A percentile compares a stretch with the other conserved stretches of the same genome.
phyloP scores from a whole-genome alignment of 352 stramenopile species.

The Phytophthora pinifolia region DNA sequence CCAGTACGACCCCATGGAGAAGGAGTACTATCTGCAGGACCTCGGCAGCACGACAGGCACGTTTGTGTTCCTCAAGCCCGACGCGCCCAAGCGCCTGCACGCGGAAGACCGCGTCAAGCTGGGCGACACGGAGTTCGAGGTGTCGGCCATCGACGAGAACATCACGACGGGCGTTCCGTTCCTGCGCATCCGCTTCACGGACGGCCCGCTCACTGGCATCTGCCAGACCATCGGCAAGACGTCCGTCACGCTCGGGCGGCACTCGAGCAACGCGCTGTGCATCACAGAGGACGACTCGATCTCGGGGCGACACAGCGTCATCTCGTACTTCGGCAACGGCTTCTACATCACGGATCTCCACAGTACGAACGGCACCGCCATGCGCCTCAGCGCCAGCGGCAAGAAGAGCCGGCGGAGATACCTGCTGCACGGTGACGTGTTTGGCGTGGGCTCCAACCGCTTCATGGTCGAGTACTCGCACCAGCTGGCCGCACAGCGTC shows the following conservation, averaged over 20 bases:
- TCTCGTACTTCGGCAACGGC: conserved; percentile 71
- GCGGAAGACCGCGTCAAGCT: conserved; percentile 75
- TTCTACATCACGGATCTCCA: conserved; percentile 87
- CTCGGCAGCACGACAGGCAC: conserved; percentile 79
- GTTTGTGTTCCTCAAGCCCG: conserved; percentile 76
- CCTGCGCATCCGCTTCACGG: conserved; percentile 75
- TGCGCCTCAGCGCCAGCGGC: conserved; percentile 66
- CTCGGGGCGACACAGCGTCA: conserved; percentile 69
- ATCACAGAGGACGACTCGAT: conserved; percentile 84
- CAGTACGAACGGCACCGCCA: conserved; percentile 81
- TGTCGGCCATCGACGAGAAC: conserved; percentile 73
- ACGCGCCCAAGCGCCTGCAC: conserved; percentile 67
- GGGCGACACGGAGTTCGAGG: conserved; percentile 80
- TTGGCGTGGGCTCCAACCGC: conserved; percentile 81
- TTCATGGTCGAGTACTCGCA: conserved; percentile 85
- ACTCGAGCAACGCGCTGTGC: conserved; percentile 77
- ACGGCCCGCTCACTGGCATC: conserved; percentile 67
- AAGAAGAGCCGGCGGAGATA: conserved; percentile 60
- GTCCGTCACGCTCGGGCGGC: conserved; percentile 69
- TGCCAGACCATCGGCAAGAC: conserved; percentile 77
- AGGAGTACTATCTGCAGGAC: conserved; percentile 84
- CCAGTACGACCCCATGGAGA: conserved; percentile 78
- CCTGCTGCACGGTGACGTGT: conserved; percentile 77
- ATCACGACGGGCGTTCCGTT: conserved; percentile 68
- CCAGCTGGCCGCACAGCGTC: conserved; percentile 43